Evolutionary conservation across 495 filamentous ascomycete species (phyloP), one percentile per base, ranked within the genome.

Genomic region (Penicillium steckii): DNA sequence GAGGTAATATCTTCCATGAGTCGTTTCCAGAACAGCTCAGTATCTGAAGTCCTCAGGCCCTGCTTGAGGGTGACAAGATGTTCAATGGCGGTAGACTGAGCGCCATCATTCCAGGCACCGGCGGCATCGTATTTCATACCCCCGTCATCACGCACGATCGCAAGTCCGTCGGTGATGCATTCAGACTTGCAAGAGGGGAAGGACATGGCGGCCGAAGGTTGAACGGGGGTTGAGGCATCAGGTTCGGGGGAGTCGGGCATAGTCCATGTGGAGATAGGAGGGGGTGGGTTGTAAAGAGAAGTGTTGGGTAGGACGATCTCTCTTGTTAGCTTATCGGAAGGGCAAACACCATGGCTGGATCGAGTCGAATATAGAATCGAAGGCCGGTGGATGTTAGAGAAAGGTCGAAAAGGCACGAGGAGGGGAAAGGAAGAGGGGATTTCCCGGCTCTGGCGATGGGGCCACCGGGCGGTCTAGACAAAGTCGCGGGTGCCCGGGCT

Each of bases 1-100:
- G 70, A 73, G 26, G 85, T 80, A 59, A 90, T 73, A 23, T 81
- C 84, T 62, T 88, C 81, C 74, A 88, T 82, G 30, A 90, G 61
- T 32, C 80, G 66, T 51, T 71, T 73, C 87, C 86, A 91, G 63
- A 91, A 89, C 32, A 80, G 75, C 42, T 83, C 79, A 3, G 80
- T 77, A 23, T 79, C 74, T 32, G 82, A 69, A 24, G 68, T 68
- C 30, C 74, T 74, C 29, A 91, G 68, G 18, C 67, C 71, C 50
- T 73, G 71, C 61, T 91, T 91, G 38, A 91, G 74, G 23, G 73
- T 64, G 7, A 88, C 76, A 33, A 89, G 67, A 17, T 76, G 67
- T 58, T 89, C 85, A 17, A 81, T 76, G 18, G 85, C 85, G 66
- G 80, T 73, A 60, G 74, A 85, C 56, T 90, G 84, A 17, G 71